Evolutionary conservation across 176 grass and related monocot genomes (phyloP), one percentile per base, ranked within the genome.

Genomic region (Alloteropsis semialata): DNA sequence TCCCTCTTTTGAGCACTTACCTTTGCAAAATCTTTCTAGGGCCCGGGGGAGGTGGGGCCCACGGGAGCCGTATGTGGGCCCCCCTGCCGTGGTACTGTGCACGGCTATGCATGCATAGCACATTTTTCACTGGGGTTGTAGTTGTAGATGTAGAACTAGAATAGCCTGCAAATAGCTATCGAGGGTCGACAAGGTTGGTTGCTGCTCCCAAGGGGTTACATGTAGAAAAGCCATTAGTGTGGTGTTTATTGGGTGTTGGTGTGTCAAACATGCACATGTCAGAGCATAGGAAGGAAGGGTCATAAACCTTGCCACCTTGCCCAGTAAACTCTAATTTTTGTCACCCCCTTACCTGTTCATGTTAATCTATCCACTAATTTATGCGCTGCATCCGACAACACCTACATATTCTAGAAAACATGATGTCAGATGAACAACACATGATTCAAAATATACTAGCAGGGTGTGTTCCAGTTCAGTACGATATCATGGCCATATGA

Each of bases 201-300:
- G 60, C 59, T 76, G 25, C 21, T 55, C 36, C 21, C 74, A 19
- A 68, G 14, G 65, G 48, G 10, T 34, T 33, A 17, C 18, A 29
- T 27, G 19, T 29, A 22, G 53, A 62, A 72, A 65, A 49, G 17
- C 14, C 34, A 19, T 16, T 4, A 38, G 14, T 29, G 33, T 51
- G 65, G 32, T 54, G 21, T 67, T 80, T 25, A 18, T 19, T 18
- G 4, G 11, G 2, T 32, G 69, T 46, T 64, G 22, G 57, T 51
- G 30, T 38, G 81, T 74, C 69, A 83, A 83, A 51, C 32, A 50
- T 50, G 81, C 41, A 37, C 55, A 73, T 63, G 70, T 62, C 69
- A 82, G 41, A 49, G 38, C 56, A 2, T 42, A 18, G 12, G 27
- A 45, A 27, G 19, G 25, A 15, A 60, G 10, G 54, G 49, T 16